Evolutionary conservation across 2,329 filamentous ascomycete genomes (phyloP).

Genomic region (Chaetomium sp.): DNA sequence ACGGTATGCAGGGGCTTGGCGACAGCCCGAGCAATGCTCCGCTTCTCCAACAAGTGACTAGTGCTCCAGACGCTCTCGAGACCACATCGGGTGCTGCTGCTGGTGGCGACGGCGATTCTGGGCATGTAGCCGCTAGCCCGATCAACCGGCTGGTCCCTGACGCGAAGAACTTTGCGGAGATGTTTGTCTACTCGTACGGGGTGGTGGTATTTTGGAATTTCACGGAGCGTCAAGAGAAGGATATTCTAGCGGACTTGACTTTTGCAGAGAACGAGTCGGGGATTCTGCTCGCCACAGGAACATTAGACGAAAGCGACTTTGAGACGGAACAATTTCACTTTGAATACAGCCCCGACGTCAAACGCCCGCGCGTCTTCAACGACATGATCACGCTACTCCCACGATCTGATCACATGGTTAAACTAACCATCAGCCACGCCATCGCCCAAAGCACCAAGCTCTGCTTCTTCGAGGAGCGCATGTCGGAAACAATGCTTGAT

Average conservation of each 20-base stretch:
- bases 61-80: conserved; percentile 20
- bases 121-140: conserved; percentile 26
- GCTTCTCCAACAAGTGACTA: conserved; percentile 22
- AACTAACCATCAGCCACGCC: conserved; percentile 92
- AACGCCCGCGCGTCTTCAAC: conserved; percentile 89
- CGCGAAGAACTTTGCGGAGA: conserved; percentile 77
- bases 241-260: conserved; percentile 87
- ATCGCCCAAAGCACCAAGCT: conserved; percentile 97
- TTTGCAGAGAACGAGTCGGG: conserved; percentile 68
- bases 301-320: conserved; percentile 81
- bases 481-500: conserved; percentile 88
- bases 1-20: conserved; percentile 36
- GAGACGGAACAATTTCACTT: conserved; percentile 99
- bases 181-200: conserved; percentile 96
- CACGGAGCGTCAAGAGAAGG: conserved; percentile 90
- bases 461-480: conserved; percentile 91
- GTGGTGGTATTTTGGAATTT: conserved; percentile 99
- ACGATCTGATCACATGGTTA: conserved; percentile 94
- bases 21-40: conserved; percentile 19
- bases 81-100: conserved; percentile 7
- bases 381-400: conserved; percentile 98
- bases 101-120: conserved; percentile 21
- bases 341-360: conserved; percentile 82
- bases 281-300: conserved; percentile 64
- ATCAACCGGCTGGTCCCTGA: conserved; percentile 59